Evolutionary conservation across 352 stramenopile genomes (phyloP), one percentile per base, ranked within the genome.

Genomic region (Pythium plurisporium): DNA sequence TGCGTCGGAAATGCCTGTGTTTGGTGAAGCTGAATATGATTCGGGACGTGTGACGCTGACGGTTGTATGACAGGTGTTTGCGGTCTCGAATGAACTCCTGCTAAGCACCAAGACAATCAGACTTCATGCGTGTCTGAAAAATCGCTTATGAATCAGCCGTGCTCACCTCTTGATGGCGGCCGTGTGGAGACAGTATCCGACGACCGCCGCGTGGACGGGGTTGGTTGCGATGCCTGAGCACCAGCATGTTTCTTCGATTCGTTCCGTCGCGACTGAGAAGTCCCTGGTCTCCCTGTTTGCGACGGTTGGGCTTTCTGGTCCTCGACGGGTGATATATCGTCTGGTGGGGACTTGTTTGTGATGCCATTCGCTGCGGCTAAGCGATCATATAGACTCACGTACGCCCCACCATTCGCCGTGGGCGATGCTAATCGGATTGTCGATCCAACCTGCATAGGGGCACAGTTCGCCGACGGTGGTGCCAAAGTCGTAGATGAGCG

Each of bases 351-450:
- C 27, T 45, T 61, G 29, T 53, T 25, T 12, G 31, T 34, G 34
- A 73, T 64, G 12, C 69, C 63, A 41, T 86, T 83, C 7, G 75
- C 79, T 33, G 76, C 69, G 2, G 72, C 75, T 3, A 90, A 59
- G 3, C 77, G 73, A 42, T 90, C 79, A 26, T 90, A 90, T 30
- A 88, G 59, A 55, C 79, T 90, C 37, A 87, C 61, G 30, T 90
- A 88, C 11, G 65, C 59, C 5, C 44, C 63, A 14, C 38, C 26
- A 3, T 40, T 25, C 11, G 42, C 27, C 4, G 49, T 63, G 8
- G 61, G 19, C 29, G 50, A 64, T 40, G 40, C 63, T 23, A 20
- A 42, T 6, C 34, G 40, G 34, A 48, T 36, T 34, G 48, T 42
- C 11, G n/a, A 15, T 25, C 41, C 20, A 6, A 29, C 37, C 14